Evolutionary conservation across 2,329 filamentous ascomycete genomes (phyloP).

Genomic region (Furcasterigmium furcatum): DNA sequence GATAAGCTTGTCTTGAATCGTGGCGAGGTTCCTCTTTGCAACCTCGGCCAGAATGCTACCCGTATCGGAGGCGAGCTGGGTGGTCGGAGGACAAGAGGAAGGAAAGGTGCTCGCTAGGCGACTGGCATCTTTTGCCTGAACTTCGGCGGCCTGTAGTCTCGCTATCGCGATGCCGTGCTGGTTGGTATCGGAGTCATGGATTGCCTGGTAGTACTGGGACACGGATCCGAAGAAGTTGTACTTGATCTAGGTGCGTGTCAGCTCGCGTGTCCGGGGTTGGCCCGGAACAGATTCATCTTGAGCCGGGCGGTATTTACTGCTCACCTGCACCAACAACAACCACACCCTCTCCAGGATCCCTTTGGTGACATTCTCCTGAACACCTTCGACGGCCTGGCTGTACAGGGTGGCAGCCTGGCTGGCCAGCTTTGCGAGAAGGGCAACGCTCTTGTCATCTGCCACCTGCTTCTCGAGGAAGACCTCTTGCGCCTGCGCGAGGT

Average conservation of each 20-base stretch:
- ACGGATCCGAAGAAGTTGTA: slow-evolving; percentile 77
- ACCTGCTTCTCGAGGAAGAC: slow-evolving; percentile 97
- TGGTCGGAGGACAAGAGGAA: slow-evolving; percentile 70
- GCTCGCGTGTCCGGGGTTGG: too few species aligned
- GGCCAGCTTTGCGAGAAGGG: slow-evolving; percentile 85
- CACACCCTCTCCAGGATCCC: slow-evolving; percentile 94
- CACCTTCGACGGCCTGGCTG: slow-evolving; percentile 80
- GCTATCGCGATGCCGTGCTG: slow-evolving; percentile 83
- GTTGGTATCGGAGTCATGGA: slow-evolving; percentile 86
- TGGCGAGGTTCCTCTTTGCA: slow-evolving; percentile 76
- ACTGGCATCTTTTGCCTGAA: slow-evolving; percentile 73
- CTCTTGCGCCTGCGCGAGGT: slow-evolving; percentile 93
- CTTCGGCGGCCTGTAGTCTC: slow-evolving; percentile 77
- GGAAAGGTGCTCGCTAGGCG: slow-evolving; percentile 78
- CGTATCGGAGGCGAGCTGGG: slow-evolving; percentile 81
- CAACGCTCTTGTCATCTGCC: slow-evolving; percentile 87
- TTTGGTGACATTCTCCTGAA: slow-evolving; percentile 88
- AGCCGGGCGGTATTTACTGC: too few species aligned
- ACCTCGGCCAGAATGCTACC: slow-evolving; percentile 72
- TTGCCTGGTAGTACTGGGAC: slow-evolving; percentile 89
- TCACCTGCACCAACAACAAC: slow-evolving; percentile 76
- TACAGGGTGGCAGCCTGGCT: slow-evolving; percentile 90
- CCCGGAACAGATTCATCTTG: too few species aligned
- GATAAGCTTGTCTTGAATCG: slow-evolving; percentile 75
- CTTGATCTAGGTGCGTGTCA: slow-evolving; percentile 62